phyloP scores from a whole-genome alignment of 2,329 filamentous ascomycete species.

The Phyllosticta paracitricarpa region DNA sequence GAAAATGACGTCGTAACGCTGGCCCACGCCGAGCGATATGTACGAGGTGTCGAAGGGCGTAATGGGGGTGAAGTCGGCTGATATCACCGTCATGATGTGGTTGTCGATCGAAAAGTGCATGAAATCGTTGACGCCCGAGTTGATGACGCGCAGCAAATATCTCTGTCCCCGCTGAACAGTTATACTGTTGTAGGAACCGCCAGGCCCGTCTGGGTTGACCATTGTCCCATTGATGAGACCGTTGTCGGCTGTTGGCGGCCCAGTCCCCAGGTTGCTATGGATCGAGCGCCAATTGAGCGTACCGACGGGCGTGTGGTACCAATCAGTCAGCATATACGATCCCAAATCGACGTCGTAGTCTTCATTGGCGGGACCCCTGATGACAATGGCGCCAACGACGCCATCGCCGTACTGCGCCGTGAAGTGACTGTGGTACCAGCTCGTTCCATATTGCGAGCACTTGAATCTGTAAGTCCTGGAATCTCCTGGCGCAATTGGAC shows the following conservation, averaged over 20 bases:
- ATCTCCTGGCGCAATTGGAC: slow-evolving; percentile 51
- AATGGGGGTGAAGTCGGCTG: slow-evolving; percentile 26
- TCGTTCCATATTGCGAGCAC: slow-evolving; percentile 38
- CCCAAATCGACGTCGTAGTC: slow-evolving; percentile 53
- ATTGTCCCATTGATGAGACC: slow-evolving; percentile 47
- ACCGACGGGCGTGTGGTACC: slow-evolving; percentile 40
- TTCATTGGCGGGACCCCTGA: slow-evolving; percentile 33
- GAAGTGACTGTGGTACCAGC: slow-evolving; percentile 36
- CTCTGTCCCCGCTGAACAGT: slow-evolving; percentile 32
- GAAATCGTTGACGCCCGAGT: slow-evolving; percentile 28
- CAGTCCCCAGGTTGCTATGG: not conserved
- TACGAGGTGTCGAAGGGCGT: slow-evolving; percentile 24
- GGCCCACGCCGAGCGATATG: slow-evolving; percentile 19
- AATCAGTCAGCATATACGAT: slow-evolving; percentile 50
- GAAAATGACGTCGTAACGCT: slow-evolving; percentile 39
- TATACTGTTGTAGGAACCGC: slow-evolving; percentile 25
- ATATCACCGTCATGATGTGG: slow-evolving; percentile 28
- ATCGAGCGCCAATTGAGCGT: not conserved
- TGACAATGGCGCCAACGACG: slow-evolving; percentile 29
- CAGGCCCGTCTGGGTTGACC: slow-evolving; percentile 30
- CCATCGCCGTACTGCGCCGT: slow-evolving; percentile 35
- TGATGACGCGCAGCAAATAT: slow-evolving; percentile 36
- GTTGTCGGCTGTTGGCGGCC: slow-evolving; percentile 32
- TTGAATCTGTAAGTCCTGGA: slow-evolving; percentile 49
- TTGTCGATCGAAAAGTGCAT: slow-evolving; percentile 30